Evolutionary conservation across 1,284 basidiomycete genomes (phyloP), one percentile per base, ranked within the genome.

Genomic region (Boletellus deceptivus): DNA sequence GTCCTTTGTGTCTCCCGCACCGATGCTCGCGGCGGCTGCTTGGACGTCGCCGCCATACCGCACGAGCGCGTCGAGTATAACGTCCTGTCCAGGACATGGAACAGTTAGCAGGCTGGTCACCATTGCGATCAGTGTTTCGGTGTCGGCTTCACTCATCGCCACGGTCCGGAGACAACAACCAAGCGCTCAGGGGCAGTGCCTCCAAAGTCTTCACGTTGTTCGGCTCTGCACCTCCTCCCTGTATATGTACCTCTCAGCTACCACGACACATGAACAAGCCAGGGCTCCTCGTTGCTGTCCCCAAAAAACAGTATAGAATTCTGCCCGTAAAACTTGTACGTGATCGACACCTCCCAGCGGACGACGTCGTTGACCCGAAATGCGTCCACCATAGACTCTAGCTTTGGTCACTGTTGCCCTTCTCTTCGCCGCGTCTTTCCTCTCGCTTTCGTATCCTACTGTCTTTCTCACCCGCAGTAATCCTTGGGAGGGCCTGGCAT

Each of bases 51-150:
- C 89, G 33, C 81, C 68, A 33, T 73, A 74, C 42, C 75, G 64
- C 6, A 83, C 71, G 3, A 94, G 75, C 0, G 86, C 78, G 43
- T 86, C 79, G 6, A 91, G 68, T 7, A 89, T 74, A 7, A 63
- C 58, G 31, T 70, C 62, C 33, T 75, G 69, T 27, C 72, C 67
- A 8, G 70, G 67, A 17, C 50, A 46, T 42, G 70, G 61, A 27
- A 64, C 60, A 13, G 73, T 67, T 7, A 89, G 63, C 6, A 87
- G 70, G 62, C 86, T 90, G 18, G 73, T 70, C 17, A 89, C 77
- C 48, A 88, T 71, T 11, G 80, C 86, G 43, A 91, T 72, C 35
- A 89, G 72, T 2, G 72, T 79, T 24, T 91, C 88, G 0, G 85
- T 91, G 65, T 90, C 87, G 24, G 47, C 39, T 35, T 58, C 59